Evolutionary conservation across 1,139 yeast species (phyloP).

Genomic region (Geotrichum siamense): DNA sequence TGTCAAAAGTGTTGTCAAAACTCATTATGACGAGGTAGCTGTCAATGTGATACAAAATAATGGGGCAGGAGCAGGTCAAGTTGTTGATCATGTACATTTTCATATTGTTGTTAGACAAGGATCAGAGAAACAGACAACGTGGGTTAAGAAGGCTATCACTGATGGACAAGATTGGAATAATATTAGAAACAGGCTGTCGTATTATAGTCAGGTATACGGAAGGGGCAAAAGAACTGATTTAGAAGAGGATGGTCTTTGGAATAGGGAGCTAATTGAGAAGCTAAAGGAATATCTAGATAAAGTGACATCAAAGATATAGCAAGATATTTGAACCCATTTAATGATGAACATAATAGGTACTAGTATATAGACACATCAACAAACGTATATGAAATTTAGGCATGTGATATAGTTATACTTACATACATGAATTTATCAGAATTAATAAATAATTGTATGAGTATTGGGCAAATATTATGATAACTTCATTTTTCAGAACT

Average conservation of each 20-base stretch:
- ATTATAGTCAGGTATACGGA: constrained; percentile 28
- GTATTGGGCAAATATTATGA: too few relatives aligned
- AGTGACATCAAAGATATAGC: too few relatives aligned
- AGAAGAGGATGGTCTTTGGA: constrained; percentile 24
- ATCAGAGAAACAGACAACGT: constrained; percentile 4
- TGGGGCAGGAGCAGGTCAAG: constrained; percentile 81
- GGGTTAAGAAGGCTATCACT: neutral
- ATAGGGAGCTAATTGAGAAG: too few relatives aligned
- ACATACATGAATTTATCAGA: too few relatives aligned
- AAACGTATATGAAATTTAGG: too few relatives aligned
- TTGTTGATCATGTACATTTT: constrained; percentile 85
- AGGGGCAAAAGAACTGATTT: constrained; percentile 30
- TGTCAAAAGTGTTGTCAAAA: constrained; percentile 24
- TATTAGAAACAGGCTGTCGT: constrained; percentile 20
- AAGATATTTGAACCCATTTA: too few relatives aligned
- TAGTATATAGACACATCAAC: too few relatives aligned
- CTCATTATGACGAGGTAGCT: constrained; percentile 44
- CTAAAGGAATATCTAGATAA: too few relatives aligned
- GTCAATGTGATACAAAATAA: constrained; percentile 81
- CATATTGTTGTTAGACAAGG: constrained; percentile 40
- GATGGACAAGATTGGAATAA: constrained; percentile 10
- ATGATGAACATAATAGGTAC: too few relatives aligned
- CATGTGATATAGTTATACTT: too few relatives aligned
- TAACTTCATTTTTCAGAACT: too few relatives aligned
- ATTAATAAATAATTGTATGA: too few relatives aligned